A percentile compares a stretch with the other conserved stretches of the same genome.
These are phyloP conservation scores for Lycium barbarum DNA, from an alignment of 257 asterid genomes.

Conservation along the genomic window DNA sequence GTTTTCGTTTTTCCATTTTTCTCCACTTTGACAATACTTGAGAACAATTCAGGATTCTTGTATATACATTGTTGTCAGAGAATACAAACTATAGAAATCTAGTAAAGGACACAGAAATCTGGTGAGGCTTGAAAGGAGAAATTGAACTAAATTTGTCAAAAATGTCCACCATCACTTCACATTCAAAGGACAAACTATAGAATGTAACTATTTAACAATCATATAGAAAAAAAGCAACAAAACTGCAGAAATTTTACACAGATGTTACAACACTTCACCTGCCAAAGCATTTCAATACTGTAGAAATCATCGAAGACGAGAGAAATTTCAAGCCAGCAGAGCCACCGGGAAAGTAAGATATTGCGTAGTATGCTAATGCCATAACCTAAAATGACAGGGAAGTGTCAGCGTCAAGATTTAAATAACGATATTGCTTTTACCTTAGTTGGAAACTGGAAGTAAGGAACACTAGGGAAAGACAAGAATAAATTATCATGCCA, in stretches of 20 bases:
- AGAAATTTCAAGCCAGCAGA: slow-evolving; percentile 87
- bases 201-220: slow-evolving; percentile 7
- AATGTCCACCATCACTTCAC: background rate
- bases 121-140: slow-evolving; percentile 14
- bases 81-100: background rate
- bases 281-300: slow-evolving; percentile 76
- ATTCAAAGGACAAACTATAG: background rate
- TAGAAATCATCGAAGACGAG: slow-evolving; percentile 74
- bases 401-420: slow-evolving; percentile 27
- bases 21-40: background rate
- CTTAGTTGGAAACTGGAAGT: background rate
- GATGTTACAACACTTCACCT: slow-evolving; percentile 47
- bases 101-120: background rate
- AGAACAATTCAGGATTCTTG: background rate
- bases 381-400: slow-evolving; percentile 59
- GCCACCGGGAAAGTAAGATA: slow-evolving; percentile 97
- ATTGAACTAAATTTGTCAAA: background rate
- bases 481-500: background rate
- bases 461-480: background rate
- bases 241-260: background rate
- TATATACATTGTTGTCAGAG: background rate
- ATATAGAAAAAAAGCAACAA: background rate
- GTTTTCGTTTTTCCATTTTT: background rate
- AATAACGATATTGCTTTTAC: background rate
- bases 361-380: slow-evolving; percentile 82